phyloP scores from a whole-genome alignment of 2,329 filamentous ascomycete species.

The Didymella pinodella region DNA sequence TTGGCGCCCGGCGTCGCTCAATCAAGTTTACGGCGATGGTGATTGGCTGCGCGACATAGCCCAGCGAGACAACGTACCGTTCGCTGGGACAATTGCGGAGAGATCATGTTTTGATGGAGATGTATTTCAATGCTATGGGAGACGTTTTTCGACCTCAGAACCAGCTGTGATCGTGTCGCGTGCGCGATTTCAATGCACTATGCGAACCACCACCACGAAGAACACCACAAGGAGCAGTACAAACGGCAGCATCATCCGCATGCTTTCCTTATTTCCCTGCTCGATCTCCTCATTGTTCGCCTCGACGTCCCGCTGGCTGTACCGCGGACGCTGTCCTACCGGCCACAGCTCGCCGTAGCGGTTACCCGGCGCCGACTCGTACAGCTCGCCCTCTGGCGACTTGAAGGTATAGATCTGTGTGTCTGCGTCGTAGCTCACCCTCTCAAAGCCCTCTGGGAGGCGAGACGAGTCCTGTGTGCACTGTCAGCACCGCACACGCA shows the following conservation, averaged over 20 bases:
- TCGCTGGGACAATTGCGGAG: not conserved
- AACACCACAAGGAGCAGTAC: slow-evolving; percentile 62
- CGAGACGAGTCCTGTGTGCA: slow-evolving; percentile 57
- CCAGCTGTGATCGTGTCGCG: slow-evolving; percentile 3
- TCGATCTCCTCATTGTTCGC: slow-evolving; percentile 31
- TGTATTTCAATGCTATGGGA: not conserved
- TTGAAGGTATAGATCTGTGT: slow-evolving; percentile 62
- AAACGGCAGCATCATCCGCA: slow-evolving; percentile 67
- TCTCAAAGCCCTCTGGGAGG: slow-evolving; percentile 63
- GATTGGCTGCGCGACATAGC: not conserved
- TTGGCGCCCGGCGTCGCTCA: not conserved
- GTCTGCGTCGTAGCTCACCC: slow-evolving; percentile 66
- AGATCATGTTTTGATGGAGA: no score
- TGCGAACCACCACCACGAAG: slow-evolving; percentile 55
- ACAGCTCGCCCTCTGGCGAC: slow-evolving; percentile 59
- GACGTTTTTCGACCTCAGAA: not conserved
- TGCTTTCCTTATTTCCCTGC: slow-evolving; percentile 50
- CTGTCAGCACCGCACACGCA: not conserved
- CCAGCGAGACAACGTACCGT: not conserved
- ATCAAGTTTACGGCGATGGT: not conserved
- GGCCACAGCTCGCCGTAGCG: slow-evolving; percentile 58
- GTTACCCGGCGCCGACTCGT: slow-evolving; percentile 60
- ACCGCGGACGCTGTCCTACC: slow-evolving; percentile 23
- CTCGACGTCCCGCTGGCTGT: slow-evolving; percentile 28
- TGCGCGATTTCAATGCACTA: slow-evolving; percentile 1